These are phyloP conservation scores for Betula pendula DNA, from an alignment of 306 rosid genomes.

Conservation along the genomic window DNA sequence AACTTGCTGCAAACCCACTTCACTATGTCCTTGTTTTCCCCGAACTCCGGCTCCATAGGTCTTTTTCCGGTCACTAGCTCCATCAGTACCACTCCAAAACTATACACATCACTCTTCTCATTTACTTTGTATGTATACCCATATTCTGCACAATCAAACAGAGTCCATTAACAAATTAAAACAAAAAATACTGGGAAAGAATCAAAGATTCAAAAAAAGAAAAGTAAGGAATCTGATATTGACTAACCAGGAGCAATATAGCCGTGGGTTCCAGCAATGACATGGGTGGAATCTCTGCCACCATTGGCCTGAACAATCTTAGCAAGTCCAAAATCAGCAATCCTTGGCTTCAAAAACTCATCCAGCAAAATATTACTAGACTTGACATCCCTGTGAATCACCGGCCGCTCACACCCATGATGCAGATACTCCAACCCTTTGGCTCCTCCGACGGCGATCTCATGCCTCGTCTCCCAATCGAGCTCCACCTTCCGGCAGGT, in stretches of 20 bases:
- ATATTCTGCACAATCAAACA: constrained; percentile 56
- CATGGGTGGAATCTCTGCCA: constrained; percentile 60
- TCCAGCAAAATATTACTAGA: constrained; percentile 90
- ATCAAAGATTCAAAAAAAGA: background rate
- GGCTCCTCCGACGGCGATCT: constrained; percentile 81
- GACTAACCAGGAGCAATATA: constrained; percentile 93
- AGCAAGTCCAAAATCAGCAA: constrained; percentile 92
- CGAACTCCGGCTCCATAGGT: constrained; percentile 73
- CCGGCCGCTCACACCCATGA: constrained; percentile 76
- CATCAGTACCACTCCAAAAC: constrained; percentile 90
- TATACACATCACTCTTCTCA: constrained; percentile 92
- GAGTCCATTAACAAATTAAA: background rate
- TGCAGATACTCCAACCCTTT: constrained; percentile 93
- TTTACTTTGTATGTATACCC: constrained; percentile 79
- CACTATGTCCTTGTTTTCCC: constrained; percentile 80
- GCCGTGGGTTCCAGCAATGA: constrained; percentile 89
- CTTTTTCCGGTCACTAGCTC: constrained; percentile 82
- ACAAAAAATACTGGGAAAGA: too few species aligned
- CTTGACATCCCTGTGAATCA: constrained; percentile 88
- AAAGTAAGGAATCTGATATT: background rate
- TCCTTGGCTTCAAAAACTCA: constrained; percentile 81
- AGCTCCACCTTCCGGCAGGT: constrained; percentile 62
- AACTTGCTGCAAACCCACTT: constrained; percentile 65
- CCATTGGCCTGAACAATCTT: constrained; percentile 60
- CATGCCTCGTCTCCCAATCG: constrained; percentile 86